Evolutionary conservation across 805 yeast species (phyloP).

Genomic region (Naumovozyma castellii): DNA sequence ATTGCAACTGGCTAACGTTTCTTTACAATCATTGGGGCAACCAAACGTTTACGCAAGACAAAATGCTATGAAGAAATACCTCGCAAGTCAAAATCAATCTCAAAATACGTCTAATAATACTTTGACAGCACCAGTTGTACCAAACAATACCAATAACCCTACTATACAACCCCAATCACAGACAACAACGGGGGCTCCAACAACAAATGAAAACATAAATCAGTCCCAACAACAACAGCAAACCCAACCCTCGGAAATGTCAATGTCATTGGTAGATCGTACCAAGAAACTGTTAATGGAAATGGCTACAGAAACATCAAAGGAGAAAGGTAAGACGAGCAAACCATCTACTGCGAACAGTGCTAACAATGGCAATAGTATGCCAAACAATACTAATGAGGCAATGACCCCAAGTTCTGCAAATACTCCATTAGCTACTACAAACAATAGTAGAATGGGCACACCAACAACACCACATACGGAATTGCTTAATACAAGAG

Average conservation of each 20-base stretch:
- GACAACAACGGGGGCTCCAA: conserved; percentile 4
- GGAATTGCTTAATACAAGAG: conserved; percentile 20
- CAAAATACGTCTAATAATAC: conserved; percentile 1
- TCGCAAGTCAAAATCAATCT: conserved; percentile 14
- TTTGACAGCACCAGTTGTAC: background rate
- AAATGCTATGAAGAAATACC: conserved; percentile 30
- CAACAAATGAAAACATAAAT: conserved; percentile 3
- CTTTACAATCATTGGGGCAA: conserved; percentile 29
- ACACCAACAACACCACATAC: conserved; percentile 29
- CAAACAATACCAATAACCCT: conserved; percentile 3
- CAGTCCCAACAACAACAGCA: conserved; percentile 1
- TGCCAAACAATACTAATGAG: conserved; percentile 1
- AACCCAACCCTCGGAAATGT: conserved; percentile 15
- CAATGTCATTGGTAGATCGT: conserved; percentile 27
- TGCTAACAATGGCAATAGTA: background rate
- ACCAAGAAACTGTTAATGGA: conserved; percentile 27
- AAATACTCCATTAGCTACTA: conserved; percentile 10
- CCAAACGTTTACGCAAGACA: conserved; percentile 32
- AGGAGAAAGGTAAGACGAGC: conserved; percentile 2
- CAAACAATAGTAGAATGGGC: conserved; percentile 21
- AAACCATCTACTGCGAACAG: conserved; percentile 1
- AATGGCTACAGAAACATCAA: conserved; percentile 17
- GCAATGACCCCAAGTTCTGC: conserved; percentile 8
- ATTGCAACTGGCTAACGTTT: conserved; percentile 26
- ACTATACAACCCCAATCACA: conserved; percentile 10